Conservation (phyloP, 2,329 filamentous ascomycete genomes). For the Tolypocladium inflatum region DNA sequence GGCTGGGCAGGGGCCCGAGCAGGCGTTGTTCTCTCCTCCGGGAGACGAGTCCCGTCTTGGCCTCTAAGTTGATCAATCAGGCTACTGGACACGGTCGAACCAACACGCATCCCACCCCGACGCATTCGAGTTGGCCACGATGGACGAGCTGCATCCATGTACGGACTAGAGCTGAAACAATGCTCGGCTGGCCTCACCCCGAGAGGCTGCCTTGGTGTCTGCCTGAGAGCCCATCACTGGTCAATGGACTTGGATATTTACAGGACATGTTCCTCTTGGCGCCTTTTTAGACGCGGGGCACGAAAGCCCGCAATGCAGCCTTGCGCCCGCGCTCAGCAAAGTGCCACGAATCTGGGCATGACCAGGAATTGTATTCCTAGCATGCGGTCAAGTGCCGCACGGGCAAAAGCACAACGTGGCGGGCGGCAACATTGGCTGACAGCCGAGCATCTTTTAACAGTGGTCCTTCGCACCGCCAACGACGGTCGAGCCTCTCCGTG, state of each 20-base stretch:
- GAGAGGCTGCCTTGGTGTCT: neutral
- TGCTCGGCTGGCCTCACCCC: no score
- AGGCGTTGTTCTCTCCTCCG: no score
- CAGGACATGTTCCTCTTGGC: no score
- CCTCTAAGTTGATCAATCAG: no score
- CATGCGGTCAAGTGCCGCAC: neutral
- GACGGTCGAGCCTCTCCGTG: neutral
- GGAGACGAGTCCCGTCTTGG: no score
- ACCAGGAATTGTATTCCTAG: neutral
- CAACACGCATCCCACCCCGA: no score
- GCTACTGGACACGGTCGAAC: no score
- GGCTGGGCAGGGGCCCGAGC: no score
- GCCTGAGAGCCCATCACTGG: neutral
- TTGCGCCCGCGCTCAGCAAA: neutral
- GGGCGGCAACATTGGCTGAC: neutral
- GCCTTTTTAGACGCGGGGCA: neutral
- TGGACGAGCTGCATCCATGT: no score
- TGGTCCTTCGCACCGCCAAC: neutral
- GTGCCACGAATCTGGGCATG: neutral
- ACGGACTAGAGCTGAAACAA: no score
- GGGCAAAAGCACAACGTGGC: neutral
- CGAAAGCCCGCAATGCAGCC: neutral
- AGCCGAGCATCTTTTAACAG: neutral
- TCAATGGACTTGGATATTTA: neutral
- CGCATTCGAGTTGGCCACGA: no score